Conservation (phyloP, 495 filamentous ascomycete species). For the Sabuloglossum arenarium region DNA sequence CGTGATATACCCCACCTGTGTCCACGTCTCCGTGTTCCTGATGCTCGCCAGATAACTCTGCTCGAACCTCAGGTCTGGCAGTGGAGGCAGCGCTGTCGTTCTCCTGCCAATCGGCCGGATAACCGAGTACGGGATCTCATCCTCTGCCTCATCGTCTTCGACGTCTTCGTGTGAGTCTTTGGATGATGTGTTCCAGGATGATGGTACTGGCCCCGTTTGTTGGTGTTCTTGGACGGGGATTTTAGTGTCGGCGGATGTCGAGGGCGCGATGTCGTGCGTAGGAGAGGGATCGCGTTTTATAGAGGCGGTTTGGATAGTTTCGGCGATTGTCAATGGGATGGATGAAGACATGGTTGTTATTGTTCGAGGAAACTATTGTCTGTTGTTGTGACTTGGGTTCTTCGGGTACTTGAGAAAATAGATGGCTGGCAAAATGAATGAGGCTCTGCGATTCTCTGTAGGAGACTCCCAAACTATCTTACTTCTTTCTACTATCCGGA, state of each 20-base stretch:
- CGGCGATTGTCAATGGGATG: slow-evolving; percentile 39
- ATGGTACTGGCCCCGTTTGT: neutral
- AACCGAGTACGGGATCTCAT: slow-evolving; percentile 20
- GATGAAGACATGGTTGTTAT: slow-evolving; percentile 18
- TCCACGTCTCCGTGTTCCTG: slow-evolving; percentile 50
- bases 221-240: slow-evolving; percentile 12
- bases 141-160: slow-evolving; percentile 12
- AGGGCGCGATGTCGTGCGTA: slow-evolving; percentile 58
- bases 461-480: too few species aligned
- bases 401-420: too few species aligned
- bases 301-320: slow-evolving; percentile 59
- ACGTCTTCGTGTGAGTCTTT: slow-evolving; percentile 1
- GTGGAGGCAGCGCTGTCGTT: slow-evolving; percentile 41
- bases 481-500: too few species aligned
- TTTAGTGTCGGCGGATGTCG: slow-evolving; percentile 34
- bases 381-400: too few species aligned
- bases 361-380: too few species aligned
- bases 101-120: slow-evolving; percentile 27
- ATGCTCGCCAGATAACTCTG: slow-evolving; percentile 89
- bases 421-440: neutral
- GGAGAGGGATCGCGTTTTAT: slow-evolving; percentile 48
- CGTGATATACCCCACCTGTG: slow-evolving; percentile 65
- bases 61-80: slow-evolving; percentile 90
- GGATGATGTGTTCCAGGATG: neutral
- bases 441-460: neutral